A percentile compares a stretch with the other conserved stretches of the same genome.
phyloP scores from a whole-genome alignment of 495 filamentous ascomycete species.

The Xylaria curta region DNA sequence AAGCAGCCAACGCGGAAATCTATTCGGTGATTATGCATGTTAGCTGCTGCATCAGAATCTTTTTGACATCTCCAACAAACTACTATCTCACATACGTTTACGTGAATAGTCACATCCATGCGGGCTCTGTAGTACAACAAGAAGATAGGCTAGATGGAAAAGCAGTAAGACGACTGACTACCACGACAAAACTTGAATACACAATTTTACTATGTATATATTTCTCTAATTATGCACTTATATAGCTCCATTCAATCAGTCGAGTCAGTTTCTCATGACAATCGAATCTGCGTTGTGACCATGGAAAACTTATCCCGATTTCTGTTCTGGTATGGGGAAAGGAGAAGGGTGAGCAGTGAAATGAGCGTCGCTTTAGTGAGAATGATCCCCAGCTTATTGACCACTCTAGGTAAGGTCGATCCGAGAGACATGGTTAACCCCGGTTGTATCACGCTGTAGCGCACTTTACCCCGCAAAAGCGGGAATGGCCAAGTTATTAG shows the following conservation, averaged over 20 bases:
- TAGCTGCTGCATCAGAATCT: background rate
- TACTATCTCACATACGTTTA: background rate
- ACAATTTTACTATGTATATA: background rate
- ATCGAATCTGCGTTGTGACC: background rate
- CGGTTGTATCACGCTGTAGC: background rate
- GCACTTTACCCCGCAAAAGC: conserved; percentile 25
- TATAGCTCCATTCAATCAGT: background rate
- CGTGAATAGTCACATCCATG: background rate
- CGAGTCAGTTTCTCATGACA: background rate
- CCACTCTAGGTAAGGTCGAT: background rate
- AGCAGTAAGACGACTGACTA: background rate
- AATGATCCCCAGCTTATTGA: background rate
- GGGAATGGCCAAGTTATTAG: conserved; percentile 1
- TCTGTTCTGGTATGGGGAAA: background rate
- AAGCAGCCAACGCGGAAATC: background rate
- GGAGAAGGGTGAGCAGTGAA: background rate
- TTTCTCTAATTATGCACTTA: background rate
- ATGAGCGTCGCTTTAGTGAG: background rate
- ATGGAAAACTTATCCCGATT: background rate
- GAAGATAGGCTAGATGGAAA: background rate
- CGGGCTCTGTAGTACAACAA: background rate
- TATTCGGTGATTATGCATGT: background rate
- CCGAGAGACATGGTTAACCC: background rate
- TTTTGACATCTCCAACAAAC: background rate
- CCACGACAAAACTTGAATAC: background rate